phyloP scores from a whole-genome alignment of 1,139 yeast genomes.

The Hansenula lynferdii region DNA sequence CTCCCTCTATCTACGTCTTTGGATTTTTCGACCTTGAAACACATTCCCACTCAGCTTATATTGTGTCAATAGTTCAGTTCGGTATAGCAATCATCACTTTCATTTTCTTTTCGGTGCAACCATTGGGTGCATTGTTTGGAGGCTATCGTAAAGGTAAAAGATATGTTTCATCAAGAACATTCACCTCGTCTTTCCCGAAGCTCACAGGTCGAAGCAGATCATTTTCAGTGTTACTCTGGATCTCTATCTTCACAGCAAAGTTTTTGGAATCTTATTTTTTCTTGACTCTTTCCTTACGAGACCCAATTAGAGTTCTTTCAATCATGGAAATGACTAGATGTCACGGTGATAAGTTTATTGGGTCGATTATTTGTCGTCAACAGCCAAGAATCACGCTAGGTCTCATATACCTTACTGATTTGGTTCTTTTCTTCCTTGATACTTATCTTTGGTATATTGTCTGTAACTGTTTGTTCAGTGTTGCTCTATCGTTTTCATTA shows the following conservation, averaged over 20 bases:
- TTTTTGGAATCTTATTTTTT: conserved; percentile 79
- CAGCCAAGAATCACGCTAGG: conserved; percentile 57
- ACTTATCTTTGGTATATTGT: conserved; percentile 88
- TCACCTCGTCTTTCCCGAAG: conserved; percentile 51
- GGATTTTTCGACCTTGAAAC: conserved; percentile 47
- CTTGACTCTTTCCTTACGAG: conserved; percentile 70
- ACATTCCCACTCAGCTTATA: conserved; percentile 43
- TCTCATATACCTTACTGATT: conserved; percentile 58
- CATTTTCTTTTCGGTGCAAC: conserved; percentile 55
- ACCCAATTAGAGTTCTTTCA: conserved; percentile 68
- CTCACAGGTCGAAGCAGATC: conserved; percentile 45
- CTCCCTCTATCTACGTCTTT: conserved; percentile 62
- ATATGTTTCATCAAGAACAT: conserved; percentile 41
- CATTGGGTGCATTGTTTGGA: conserved; percentile 50
- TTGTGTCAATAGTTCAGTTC: conserved; percentile 55
- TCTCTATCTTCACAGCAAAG: conserved; percentile 64
- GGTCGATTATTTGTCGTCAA: conserved; percentile 46
- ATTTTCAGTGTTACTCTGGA: conserved; percentile 64
- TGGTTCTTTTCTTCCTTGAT: conserved; percentile 74
- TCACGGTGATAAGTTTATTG: conserved; percentile 50
- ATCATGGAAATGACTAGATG: conserved; percentile 58
- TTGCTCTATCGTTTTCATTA: conserved; percentile 59
- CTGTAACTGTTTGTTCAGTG: conserved; percentile 72
- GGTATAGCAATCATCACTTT: conserved; percentile 56
- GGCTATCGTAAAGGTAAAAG: conserved; percentile 22